A percentile compares a stretch with the other conserved stretches of the same genome.
Evolutionary conservation across 192 early-diverging fungal genomes (phyloP).

Genomic region (Coemansia sp.): DNA sequence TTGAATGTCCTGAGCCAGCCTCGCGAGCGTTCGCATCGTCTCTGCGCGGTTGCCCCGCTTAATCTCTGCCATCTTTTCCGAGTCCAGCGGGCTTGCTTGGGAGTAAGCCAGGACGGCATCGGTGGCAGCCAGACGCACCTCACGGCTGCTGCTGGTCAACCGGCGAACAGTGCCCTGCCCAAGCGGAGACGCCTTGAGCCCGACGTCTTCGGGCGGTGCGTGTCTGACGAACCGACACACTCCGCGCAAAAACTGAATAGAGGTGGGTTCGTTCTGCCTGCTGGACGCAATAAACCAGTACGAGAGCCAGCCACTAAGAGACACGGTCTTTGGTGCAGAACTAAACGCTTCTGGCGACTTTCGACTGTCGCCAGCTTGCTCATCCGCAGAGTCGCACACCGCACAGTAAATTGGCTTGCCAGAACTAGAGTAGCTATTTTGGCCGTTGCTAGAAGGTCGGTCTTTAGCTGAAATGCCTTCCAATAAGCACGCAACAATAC

Average conservation of each 20-base stretch:
- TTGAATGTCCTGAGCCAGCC: conserved; percentile 12
- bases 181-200: conserved; percentile 39
- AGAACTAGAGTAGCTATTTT: neutral
- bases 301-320: conserved; percentile 51
- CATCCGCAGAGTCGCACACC: conserved; percentile 1
- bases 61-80: conserved; percentile 7
- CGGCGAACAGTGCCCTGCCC: conserved; percentile 46
- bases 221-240: conserved; percentile 48
- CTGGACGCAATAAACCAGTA: conserved; percentile 57
- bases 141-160: conserved; percentile 47
- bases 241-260: conserved; percentile 35
- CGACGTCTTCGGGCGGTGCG: conserved; percentile 39
- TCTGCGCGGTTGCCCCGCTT: conserved; percentile 39
- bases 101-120: conserved; percentile 44
- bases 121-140: conserved; percentile 50
- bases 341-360: neutral
- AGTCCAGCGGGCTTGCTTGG: conserved; percentile 8
- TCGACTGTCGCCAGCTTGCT: neutral
- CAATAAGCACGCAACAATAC: neutral
- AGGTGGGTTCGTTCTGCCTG: conserved; percentile 26
- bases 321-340: neutral
- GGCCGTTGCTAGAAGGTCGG: neutral
- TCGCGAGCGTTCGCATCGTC: conserved; percentile 26
- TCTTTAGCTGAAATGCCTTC: neutral
- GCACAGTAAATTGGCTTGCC: neutral